These are phyloP conservation scores for Penicillium turbatum DNA, from an alignment of 495 filamentous ascomycete genomes.

Conservation along the genomic window DNA sequence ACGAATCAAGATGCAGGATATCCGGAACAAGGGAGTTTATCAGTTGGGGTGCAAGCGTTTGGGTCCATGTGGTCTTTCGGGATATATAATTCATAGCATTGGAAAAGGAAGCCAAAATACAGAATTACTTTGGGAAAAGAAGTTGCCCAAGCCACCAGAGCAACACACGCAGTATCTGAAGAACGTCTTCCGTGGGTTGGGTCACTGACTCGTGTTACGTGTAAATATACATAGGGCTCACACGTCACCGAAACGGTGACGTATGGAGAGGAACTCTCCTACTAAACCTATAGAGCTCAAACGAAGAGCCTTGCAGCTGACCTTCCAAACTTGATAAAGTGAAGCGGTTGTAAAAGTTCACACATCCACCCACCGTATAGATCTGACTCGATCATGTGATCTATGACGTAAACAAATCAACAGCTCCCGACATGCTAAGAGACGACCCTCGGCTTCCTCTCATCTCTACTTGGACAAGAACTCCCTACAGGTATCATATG, in stretches of 20 bases:
- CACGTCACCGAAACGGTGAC: no score
- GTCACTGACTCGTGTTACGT: no score
- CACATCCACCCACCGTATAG: no score
- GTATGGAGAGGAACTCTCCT: no score
- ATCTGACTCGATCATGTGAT: neutral
- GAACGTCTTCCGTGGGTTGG: no score
- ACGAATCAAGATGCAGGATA: neutral
- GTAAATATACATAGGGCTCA: no score
- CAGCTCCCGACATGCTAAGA: neutral
- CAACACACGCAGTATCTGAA: no score
- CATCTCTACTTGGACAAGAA: neutral
- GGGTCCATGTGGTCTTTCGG: neutral
- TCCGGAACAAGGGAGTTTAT: slow-evolving; percentile 1
- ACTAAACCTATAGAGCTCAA: no score
- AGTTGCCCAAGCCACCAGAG: no score
- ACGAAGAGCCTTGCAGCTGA: no score
- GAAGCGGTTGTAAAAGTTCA: no score
- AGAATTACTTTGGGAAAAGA: neutral
- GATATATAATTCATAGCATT: slow-evolving; percentile 1
- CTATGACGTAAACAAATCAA: slow-evolving; percentile 7
- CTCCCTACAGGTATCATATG: neutral
- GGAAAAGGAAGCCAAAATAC: neutral
- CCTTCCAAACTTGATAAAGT: no score
- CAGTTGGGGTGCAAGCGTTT: neutral
- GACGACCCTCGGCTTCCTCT: neutral